A percentile compares a stretch with the other conserved stretches of the same genome.
Evolutionary conservation across 257 asterid genomes (phyloP).

Genomic region (Leptodermis oblonga): DNA sequence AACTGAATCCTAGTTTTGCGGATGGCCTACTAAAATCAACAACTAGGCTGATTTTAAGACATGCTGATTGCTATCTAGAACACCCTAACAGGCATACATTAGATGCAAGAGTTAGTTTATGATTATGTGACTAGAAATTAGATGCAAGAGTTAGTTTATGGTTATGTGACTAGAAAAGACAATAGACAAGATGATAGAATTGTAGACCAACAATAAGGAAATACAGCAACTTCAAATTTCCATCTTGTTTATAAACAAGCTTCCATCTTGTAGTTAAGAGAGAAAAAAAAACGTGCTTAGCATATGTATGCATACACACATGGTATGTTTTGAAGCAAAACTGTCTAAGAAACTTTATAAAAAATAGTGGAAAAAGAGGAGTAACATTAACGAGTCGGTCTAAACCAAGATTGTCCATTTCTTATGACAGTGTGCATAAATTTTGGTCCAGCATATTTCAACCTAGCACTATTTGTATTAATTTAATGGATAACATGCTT

Average conservation of each 20-base stretch:
- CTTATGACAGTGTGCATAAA: slow-evolving; percentile 3
- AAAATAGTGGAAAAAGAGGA: slow-evolving; percentile 7
- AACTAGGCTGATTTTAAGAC: too few species aligned
- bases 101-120: too few species aligned
- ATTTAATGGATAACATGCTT: background rate
- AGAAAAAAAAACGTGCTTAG: background rate
- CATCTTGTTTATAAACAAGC: too few species aligned
- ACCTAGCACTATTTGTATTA: too few species aligned
- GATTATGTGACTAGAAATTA: too few species aligned
- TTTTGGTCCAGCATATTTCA: slow-evolving; percentile 1
- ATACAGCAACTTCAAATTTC: background rate
- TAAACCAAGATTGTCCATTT: slow-evolving; percentile 14
- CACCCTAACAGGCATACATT: too few species aligned
- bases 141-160: too few species aligned
- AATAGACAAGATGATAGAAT: background rate
- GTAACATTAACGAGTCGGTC: slow-evolving; percentile 12
- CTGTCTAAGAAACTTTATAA: background rate
- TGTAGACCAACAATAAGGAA: slow-evolving; percentile 4
- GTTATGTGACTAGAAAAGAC: background rate
- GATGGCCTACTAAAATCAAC: too few species aligned
- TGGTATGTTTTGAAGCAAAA: background rate
- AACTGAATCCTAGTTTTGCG: too few species aligned
- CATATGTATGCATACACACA: background rate
- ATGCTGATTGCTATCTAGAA: too few species aligned
- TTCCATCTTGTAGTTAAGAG: too few species aligned